phyloP scores from a whole-genome alignment of 2,329 filamentous ascomycete species.

The Blastomyces percursus region DNA sequence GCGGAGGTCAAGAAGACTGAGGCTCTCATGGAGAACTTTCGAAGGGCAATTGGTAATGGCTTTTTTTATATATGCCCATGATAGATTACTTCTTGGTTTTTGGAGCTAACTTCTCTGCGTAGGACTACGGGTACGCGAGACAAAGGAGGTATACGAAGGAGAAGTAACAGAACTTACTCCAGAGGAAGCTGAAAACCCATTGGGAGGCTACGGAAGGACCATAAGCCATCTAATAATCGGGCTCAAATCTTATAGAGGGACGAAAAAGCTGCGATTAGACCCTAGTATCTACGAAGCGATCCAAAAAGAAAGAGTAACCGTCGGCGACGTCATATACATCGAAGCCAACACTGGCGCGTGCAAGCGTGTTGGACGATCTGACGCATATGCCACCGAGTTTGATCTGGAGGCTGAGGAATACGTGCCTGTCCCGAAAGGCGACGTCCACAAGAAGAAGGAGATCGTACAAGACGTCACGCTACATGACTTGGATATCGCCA shows the following conservation, averaged over 20 bases:
- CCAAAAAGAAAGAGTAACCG: conserved; percentile 90
- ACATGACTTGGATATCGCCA: conserved; percentile 92
- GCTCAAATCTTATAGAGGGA: conserved; percentile 87
- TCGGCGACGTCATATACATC: conserved; percentile 98
- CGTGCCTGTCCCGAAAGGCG: conserved; percentile 95
- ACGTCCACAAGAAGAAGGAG: conserved; percentile 99
- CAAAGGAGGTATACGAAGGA: conserved; percentile 98
- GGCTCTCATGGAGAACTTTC: conserved; percentile 98
- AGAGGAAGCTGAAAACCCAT: conserved; percentile 93
- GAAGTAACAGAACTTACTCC: conserved; percentile 96
- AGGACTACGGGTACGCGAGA: conserved; percentile 87
- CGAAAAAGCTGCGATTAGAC: conserved; percentile 94
- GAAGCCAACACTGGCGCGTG: conserved; percentile 98
- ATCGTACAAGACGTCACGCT: conserved; percentile 97
- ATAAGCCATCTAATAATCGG: conserved; percentile 93
- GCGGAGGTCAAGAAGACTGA: conserved; percentile 99
- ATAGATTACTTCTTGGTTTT: background rate
- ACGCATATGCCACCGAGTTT: conserved; percentile 96
- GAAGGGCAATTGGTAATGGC: conserved; percentile 70
- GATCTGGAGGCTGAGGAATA: conserved; percentile 98
- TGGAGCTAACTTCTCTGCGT: conserved; percentile 10
- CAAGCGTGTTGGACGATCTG: conserved; percentile 89
- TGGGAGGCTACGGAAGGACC: conserved; percentile 93
- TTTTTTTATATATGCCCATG: background rate
- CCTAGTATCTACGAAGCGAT: conserved; percentile 99